Conservation (phyloP, 345 rosid genomes). For the Lumnitzera littorea region DNA sequence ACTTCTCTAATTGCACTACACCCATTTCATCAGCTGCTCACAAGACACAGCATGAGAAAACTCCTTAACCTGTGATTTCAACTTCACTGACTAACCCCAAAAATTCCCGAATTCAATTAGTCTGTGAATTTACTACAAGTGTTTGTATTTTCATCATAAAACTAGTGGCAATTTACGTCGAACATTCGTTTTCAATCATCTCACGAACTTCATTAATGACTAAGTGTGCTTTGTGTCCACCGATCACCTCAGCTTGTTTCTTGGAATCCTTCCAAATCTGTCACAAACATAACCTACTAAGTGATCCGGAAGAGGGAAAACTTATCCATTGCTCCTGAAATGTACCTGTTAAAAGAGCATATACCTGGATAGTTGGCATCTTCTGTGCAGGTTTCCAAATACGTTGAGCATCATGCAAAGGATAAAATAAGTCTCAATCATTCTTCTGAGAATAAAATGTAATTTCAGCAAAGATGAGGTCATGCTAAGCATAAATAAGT, state of each 20-base stretch:
- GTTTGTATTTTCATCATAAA: no score
- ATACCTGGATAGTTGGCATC: conserved; percentile 94
- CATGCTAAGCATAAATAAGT: not conserved
- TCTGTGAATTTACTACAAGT: no score
- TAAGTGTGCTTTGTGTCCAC: conserved; percentile 75
- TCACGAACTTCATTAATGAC: conserved; percentile 62
- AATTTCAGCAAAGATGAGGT: not conserved
- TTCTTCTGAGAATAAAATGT: conserved; percentile 4
- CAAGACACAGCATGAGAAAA: no score
- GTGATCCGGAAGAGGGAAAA: no score
- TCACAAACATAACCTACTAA: not conserved
- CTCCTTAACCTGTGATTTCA: no score
- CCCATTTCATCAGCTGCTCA: no score
- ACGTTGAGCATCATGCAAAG: conserved; percentile 21
- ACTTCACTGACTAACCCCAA: no score
- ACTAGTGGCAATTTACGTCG: conserved; percentile 5
- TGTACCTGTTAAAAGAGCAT: conserved; percentile 1
- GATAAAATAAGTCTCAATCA: conserved; percentile 11
- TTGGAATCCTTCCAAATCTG: conserved; percentile 79
- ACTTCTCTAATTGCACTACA: no score
- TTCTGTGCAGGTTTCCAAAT: conserved; percentile 40
- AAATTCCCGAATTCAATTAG: no score
- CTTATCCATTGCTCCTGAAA: not conserved
- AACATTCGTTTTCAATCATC: conserved; percentile 57
- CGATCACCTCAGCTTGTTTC: conserved; percentile 78